Conservation (phyloP, 805 yeast genomes). For the Wickerhamomyces bisporus region DNA sequence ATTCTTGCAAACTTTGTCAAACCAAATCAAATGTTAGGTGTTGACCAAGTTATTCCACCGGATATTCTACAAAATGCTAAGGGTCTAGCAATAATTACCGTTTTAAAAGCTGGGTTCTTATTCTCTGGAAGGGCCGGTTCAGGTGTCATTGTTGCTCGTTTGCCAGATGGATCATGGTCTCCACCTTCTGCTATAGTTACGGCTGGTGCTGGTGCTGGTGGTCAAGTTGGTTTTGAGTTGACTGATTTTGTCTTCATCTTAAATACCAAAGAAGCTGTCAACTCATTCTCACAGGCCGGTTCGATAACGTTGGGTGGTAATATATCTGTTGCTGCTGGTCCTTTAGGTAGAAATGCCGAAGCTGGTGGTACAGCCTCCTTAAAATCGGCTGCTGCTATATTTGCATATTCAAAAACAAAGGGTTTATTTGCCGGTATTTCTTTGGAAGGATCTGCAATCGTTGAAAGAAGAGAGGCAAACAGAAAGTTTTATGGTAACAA, state of each 20-base stretch:
- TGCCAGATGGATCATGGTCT: conserved; percentile 96
- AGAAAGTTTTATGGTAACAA: conserved; percentile 87
- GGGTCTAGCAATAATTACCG: conserved; percentile 88
- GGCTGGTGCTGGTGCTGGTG: conserved; percentile 99
- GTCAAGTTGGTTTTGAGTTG: conserved; percentile 92
- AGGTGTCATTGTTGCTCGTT: conserved; percentile 88
- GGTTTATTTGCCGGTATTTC: conserved; percentile 98
- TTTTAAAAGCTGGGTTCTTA: conserved; percentile 93
- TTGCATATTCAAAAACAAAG: conserved; percentile 91
- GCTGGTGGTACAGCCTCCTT: conserved; percentile 94
- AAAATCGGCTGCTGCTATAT: conserved; percentile 82
- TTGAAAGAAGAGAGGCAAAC: conserved; percentile 97
- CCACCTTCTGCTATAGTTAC: conserved; percentile 94
- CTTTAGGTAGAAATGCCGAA: conserved; percentile 95
- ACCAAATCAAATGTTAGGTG: conserved; percentile 90
- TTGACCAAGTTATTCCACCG: conserved; percentile 87
- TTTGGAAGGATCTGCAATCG: conserved; percentile 89
- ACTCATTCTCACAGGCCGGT: conserved; percentile 89
- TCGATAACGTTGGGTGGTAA: conserved; percentile 94
- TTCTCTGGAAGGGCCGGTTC: conserved; percentile 98
- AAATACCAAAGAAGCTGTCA: conserved; percentile 83
- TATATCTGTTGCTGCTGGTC: conserved; percentile 94
- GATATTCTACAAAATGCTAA: conserved; percentile 81
- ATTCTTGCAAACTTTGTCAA: conserved; percentile 84
- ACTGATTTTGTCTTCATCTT: conserved; percentile 94